Evolutionary conservation across 2,329 filamentous ascomycete genomes (phyloP), one percentile per base, ranked within the genome.

Genomic region (Teratosphaeria nubilosa): DNA sequence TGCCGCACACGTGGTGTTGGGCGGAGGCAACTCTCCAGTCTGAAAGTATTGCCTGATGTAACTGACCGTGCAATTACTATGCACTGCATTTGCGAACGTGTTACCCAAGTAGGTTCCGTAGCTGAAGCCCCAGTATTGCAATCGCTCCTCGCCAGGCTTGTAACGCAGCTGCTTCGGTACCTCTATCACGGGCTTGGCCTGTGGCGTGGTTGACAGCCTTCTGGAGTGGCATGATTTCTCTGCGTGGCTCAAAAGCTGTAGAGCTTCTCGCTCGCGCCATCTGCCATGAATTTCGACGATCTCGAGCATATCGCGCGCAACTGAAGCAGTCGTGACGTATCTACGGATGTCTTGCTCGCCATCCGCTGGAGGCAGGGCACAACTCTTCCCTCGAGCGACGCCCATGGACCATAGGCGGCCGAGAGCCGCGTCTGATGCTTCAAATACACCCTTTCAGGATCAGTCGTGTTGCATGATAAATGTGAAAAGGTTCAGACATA

Each of bases 301-400:
- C 48, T 75, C 73, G 7, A 81, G 66, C 76, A 81, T 80, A 60
- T 81, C 78, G 45, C 74, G 68, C 1, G 76, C 78, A 2, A 77
- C 76, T 25, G 73, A 75, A 1, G 77, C 75, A 0, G 78, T 80
- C 16, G 74, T 75, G 52, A 77, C 68, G 63, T 76, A 77, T n/a
- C 14, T 41, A 53, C 73, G 73, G 61, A 77, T 75, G 45, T 76
- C 73, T 20, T 59, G 30, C 37, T 68, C 62, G 45, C 64, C 63
- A 5, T 63, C 62, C 1, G 64, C 65, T n/a, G 53, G 37, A 9
- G 65, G 58, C 10, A 64, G 51, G n/a, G 66, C 65, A 56, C 69
- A 72, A 56, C 62, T 64, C 48, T 53, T 34, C 9, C 63, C 71
- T 37, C 65, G 68, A 1, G 74, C 34, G 13, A 41, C 16, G 34